Conservation (phyloP, 768 basidiomycete genomes). For the Lenzites betulinus region DNA sequence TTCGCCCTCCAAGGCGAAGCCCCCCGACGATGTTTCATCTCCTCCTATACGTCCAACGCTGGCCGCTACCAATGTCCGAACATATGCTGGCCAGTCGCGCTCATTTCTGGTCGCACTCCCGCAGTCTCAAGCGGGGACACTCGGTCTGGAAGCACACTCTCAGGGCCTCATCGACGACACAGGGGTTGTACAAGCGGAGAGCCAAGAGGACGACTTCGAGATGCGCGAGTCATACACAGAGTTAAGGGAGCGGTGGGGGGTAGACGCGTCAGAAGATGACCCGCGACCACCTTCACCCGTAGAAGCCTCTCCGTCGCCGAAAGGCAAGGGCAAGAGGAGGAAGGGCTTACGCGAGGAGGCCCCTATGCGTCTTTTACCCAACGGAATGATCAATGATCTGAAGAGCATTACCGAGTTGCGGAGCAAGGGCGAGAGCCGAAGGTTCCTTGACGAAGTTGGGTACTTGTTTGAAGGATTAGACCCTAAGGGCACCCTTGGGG, state of each 20-base stretch:
- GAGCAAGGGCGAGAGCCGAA: constrained; percentile 76
- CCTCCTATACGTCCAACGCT: constrained; percentile 29
- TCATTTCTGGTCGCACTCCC: constrained; percentile 75
- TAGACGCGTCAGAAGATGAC: constrained; percentile 79
- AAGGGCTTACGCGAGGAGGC: constrained; percentile 30
- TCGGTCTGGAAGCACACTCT: constrained; percentile 24
- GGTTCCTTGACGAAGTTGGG: constrained; percentile 83
- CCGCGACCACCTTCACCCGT: constrained; percentile 32
- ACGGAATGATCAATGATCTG: constrained; percentile 69
- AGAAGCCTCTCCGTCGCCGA: constrained; percentile 35
- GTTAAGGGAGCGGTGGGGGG: constrained; percentile 76
- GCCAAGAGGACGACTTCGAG: constrained; percentile 44
- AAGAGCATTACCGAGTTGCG: constrained; percentile 82
- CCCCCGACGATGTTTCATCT: constrained; percentile 27
- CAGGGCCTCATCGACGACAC: constrained; percentile 9
- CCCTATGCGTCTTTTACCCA: constrained; percentile 39
- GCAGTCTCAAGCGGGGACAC: constrained; percentile 24
- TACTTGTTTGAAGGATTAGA: constrained; percentile 84
- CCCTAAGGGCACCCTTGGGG: constrained; percentile 46
- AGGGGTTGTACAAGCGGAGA: constrained; percentile 17
- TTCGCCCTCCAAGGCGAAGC: constrained; percentile 21
- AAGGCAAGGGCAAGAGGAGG: constrained; percentile 43
- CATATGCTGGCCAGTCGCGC: constrained; percentile 78
- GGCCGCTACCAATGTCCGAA: constrained; percentile 47
- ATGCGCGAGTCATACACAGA: constrained; percentile 75